A percentile compares a stretch with the other conserved stretches of the same genome.
These are phyloP conservation scores for Melanopsichium pennsylvanicum DNA, from an alignment of 1,284 basidiomycete species.

Conservation along the genomic window DNA sequence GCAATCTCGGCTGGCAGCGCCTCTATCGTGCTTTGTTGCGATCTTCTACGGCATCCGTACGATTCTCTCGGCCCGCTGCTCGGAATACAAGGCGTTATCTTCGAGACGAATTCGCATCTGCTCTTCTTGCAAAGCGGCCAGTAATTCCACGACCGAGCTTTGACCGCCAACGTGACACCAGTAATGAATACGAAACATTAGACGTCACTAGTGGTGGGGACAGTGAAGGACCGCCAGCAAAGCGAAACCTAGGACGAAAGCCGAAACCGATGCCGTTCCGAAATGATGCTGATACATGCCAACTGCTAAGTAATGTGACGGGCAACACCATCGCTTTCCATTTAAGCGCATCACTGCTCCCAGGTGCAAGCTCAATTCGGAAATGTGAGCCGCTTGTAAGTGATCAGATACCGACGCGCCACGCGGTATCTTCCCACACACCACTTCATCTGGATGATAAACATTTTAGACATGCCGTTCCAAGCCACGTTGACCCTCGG, in stretches of 20 bases:
- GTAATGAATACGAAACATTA: too few species aligned
- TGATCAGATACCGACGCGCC: too few species aligned
- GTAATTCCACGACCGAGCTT: too few species aligned
- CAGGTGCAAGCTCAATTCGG: too few species aligned
- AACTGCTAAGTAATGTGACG: conserved; percentile 2
- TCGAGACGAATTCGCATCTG: conserved; percentile 26
- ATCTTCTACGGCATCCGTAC: conserved; percentile 27
- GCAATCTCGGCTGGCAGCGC: conserved; percentile 6
- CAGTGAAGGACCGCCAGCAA: background rate
- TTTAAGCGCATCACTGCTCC: conserved; percentile 26
- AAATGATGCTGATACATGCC: background rate
- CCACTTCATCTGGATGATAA: too few species aligned
- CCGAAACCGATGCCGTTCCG: too few species aligned
- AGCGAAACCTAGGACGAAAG: background rate
- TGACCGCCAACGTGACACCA: too few species aligned
- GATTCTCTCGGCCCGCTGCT: conserved; percentile 41
- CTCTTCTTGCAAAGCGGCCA: background rate
- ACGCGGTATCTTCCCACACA: too few species aligned
- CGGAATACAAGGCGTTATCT: conserved; percentile 45
- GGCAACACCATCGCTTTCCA: conserved; percentile 32
- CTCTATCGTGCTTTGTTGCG: conserved; percentile 32
- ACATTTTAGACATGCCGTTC: too few species aligned
- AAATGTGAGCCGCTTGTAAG: too few species aligned
- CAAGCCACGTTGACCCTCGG: too few species aligned
- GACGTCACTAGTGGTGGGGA: background rate